These are phyloP conservation scores for Skeletonema potamos DNA, from an alignment of 108 stramenopile genomes.

Conservation along the genomic window DNA sequence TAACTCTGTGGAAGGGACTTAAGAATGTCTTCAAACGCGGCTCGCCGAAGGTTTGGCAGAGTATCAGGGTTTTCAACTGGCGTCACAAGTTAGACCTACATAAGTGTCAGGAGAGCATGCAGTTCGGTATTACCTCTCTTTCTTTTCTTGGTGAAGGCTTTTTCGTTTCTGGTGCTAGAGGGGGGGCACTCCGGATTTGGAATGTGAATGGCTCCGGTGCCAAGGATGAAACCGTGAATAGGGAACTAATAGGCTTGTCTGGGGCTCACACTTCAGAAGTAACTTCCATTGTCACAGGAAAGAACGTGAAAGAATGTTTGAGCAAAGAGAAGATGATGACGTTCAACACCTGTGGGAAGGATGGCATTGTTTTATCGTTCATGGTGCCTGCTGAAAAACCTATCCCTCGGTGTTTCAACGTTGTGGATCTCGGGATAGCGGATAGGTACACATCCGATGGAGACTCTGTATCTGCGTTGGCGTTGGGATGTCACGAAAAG, in stretches of 20 bases:
- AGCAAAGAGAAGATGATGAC: slow-evolving; percentile 2
- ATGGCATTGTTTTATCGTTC: slow-evolving; percentile 41
- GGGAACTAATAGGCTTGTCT: slow-evolving; percentile 25
- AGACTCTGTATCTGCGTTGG: neutral
- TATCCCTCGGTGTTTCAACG: slow-evolving; percentile 27
- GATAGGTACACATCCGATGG: slow-evolving; percentile 16
- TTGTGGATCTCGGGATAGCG: slow-evolving; percentile 21
- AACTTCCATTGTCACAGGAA: slow-evolving; percentile 10
- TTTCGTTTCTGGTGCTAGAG: slow-evolving; percentile 24
- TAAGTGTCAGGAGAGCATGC: neutral
- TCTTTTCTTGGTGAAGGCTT: slow-evolving; percentile 13
- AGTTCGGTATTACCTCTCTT: slow-evolving; percentile 15
- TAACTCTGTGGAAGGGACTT: slow-evolving; percentile 20
- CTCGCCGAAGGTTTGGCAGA: slow-evolving; percentile 12
- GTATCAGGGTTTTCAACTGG: slow-evolving; percentile 24
- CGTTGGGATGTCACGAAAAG: slow-evolving; percentile 5
- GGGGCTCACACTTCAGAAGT: slow-evolving; percentile 29
- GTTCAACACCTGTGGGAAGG: slow-evolving; percentile 21
- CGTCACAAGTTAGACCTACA: slow-evolving; percentile 4
- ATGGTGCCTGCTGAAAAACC: slow-evolving; percentile 2
- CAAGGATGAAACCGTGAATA: slow-evolving; percentile 7
- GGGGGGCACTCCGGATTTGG: slow-evolving; percentile 32
- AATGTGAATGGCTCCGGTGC: slow-evolving; percentile 10
- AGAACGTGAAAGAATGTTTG: neutral
- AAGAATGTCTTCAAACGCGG: slow-evolving; percentile 20